Conservation (phyloP, 2,329 filamentous ascomycete species). For the Ilyonectria robusta region DNA sequence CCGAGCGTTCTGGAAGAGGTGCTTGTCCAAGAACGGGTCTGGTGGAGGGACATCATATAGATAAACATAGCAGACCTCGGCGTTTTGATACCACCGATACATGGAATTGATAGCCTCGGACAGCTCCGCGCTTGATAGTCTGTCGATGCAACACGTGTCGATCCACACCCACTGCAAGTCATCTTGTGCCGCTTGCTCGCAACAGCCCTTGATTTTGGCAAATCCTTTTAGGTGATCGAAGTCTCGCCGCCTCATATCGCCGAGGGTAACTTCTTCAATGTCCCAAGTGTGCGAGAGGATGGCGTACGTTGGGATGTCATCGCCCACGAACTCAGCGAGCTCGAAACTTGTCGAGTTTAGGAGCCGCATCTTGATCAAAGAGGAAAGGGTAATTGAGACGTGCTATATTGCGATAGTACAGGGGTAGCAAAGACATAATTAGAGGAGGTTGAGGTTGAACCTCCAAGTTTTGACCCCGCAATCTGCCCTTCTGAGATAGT, state of each 20-base stretch:
- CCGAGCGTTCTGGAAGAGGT: slow-evolving; percentile 20
- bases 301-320: slow-evolving; percentile 21
- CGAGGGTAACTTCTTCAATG: slow-evolving; percentile 20
- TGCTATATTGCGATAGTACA: too few species aligned
- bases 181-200: slow-evolving; percentile 19
- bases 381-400: neutral
- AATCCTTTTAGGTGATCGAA: slow-evolving; percentile 21
- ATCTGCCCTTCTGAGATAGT: neutral
- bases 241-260: slow-evolving; percentile 9
- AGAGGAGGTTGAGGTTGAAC: neutral
- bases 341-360: slow-evolving; percentile 19
- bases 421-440: neutral
- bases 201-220: slow-evolving; percentile 22
- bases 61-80: slow-evolving; percentile 47
- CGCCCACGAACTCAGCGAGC: slow-evolving; percentile 21
- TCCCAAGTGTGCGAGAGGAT: slow-evolving; percentile 29
- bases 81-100: slow-evolving; percentile 44
- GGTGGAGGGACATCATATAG: slow-evolving; percentile 30
- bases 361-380: slow-evolving; percentile 11
- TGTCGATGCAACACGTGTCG: slow-evolving; percentile 49
- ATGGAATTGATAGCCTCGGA: slow-evolving; percentile 50
- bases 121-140: slow-evolving; percentile 42
- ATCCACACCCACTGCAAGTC: slow-evolving; percentile 40
- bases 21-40: slow-evolving; percentile 19
- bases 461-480: neutral